Percentiles rank a stretch among this genome's conserved stretches.
Evolutionary conservation across 192 early-diverging fungal genomes (phyloP).

Genomic region (Neocallimastix lanati): DNA sequence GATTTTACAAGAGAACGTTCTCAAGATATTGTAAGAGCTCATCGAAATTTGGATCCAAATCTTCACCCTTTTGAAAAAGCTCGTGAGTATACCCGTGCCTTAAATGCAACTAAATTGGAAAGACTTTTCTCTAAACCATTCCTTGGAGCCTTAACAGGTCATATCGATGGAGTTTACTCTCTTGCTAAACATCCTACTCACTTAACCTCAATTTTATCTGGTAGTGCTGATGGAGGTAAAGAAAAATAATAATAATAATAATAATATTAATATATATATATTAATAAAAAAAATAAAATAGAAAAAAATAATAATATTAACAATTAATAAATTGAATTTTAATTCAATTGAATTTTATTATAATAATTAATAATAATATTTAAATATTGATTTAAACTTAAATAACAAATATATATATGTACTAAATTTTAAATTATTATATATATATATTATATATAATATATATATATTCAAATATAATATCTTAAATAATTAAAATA

Average conservation of each 20-base stretch:
- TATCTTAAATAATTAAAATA: too few relatives aligned
- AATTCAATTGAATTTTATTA: too few relatives aligned
- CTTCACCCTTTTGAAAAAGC: slow-evolving; percentile 89
- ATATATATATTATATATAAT: too few relatives aligned
- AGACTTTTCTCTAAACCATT: slow-evolving; percentile 96
- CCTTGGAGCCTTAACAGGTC: slow-evolving; percentile 69
- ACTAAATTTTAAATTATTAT: too few relatives aligned
- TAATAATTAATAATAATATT: too few relatives aligned
- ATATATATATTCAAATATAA: too few relatives aligned
- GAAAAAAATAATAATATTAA: too few relatives aligned
- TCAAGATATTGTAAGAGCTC: slow-evolving; percentile 70
- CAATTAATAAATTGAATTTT: too few relatives aligned
- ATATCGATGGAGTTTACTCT: slow-evolving; percentile 87
- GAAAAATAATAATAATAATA: not conserved
- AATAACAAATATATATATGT: too few relatives aligned
- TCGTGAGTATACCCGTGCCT: slow-evolving; percentile 84
- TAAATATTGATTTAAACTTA: too few relatives aligned
- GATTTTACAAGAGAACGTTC: slow-evolving; percentile 64
- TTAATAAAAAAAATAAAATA: not conserved
- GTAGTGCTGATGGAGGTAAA: slow-evolving; percentile 78
- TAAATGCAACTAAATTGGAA: slow-evolving; percentile 85
- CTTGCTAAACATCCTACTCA: slow-evolving; percentile 86
- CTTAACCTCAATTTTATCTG: slow-evolving; percentile 65
- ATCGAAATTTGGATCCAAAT: slow-evolving; percentile 72
- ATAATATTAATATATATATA: not conserved